Base-by-base conservation (phyloP, 345 rosid genomes). In the Eutrema heterophyllum region DNA sequence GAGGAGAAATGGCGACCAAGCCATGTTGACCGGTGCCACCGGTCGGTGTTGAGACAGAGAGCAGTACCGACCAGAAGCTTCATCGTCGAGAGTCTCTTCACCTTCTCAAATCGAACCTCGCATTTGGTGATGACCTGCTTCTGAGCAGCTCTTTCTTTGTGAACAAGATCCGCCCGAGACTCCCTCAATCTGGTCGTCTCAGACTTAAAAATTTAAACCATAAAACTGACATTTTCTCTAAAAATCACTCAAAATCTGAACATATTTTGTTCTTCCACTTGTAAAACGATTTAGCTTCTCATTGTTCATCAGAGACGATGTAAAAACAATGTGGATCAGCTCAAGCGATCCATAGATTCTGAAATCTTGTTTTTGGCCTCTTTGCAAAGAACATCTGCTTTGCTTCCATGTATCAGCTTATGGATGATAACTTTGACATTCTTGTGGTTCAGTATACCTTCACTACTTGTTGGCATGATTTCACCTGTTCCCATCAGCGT, bases 401-500 rank as follows among this genome's bases (percentile, higher is more conserved):
- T 78, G 63, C 76, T 86, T 79, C 93, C 97, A 71, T 81, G 72
- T 24, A 92, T 80, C 0, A 92, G 94, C 72, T 86, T 79, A 75
- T 90, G 99, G 76, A 92, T 79, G 75, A 92, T 71, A 60, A 92
- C 86, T 81, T 79, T 88, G 4, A 90, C 86, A 13, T 72, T 75
- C 67, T 98, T 98, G 2, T 64, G 27, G 78, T 90, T 90, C 69
- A 95, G 55, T 40, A 87, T 80, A 60, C 88, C 76, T 85, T 95
- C 98, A 68, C 78, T 81, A 67, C 99, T 96, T 0, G 87, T 38
- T n/a, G 97, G 99, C 99, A 92, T 92, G 78, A 92, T 88, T 68
- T 82, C 69, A 14, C 99, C 98, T 33, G 99, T 90, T 76, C 98
- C 99, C 66, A 87, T 78, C 38, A 92, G 73, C 48, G 98, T 88